Conservation (phyloP, 1,284 basidiomycete species). For the Marasmius sp. region DNA sequence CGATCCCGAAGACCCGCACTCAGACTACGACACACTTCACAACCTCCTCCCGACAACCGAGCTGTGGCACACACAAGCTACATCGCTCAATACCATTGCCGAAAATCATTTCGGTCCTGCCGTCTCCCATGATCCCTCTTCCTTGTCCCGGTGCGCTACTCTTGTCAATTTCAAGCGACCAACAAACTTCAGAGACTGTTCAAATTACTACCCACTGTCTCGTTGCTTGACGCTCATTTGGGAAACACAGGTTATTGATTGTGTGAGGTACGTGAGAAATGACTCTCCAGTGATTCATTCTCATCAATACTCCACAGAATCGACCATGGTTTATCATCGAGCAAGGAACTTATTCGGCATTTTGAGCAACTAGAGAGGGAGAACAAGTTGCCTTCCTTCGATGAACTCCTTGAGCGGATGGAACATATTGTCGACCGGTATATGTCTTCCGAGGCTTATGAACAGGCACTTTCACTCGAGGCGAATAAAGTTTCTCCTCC, state of each 20-base stretch:
- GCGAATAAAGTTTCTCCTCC: no score
- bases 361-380: no score
- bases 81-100: background rate
- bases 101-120: background rate
- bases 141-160: background rate
- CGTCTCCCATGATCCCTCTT: background rate
- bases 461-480: no score
- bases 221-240: background rate
- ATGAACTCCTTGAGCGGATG: no score
- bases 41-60: background rate
- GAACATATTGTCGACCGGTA: no score
- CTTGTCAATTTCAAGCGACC: background rate
- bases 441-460: no score
- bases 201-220: background rate
- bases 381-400: no score
- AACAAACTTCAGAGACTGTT: background rate
- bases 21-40: background rate
- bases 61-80: background rate
- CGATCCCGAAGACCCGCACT: background rate
- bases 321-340: no score
- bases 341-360: no score
- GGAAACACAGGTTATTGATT: background rate
- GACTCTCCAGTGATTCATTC: no score
- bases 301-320: no score
- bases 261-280: background rate